Conservation (phyloP, 768 basidiomycete genomes). For the Leccinum truebloodii region DNA sequence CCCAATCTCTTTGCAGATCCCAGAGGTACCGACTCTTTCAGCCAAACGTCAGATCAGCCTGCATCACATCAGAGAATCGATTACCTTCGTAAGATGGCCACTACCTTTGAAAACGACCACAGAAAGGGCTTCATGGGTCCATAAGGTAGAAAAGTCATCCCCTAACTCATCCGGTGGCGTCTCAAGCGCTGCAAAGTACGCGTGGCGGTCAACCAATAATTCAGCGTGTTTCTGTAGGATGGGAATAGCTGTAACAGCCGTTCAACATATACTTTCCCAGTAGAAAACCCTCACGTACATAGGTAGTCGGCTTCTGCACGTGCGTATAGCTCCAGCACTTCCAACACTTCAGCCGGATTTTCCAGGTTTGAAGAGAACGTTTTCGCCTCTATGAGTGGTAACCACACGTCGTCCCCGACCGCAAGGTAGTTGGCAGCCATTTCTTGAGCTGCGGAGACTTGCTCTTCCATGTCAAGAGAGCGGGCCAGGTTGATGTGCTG, state of each 20-base stretch:
- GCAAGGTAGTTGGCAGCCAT: conserved; percentile 65
- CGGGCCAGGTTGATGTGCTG: conserved; percentile 66
- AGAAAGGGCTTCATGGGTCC: conserved; percentile 58
- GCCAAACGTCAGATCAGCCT: conserved; percentile 15
- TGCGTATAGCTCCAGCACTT: conserved; percentile 60
- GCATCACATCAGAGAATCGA: conserved; percentile 11
- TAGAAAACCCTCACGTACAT: conserved; percentile 52
- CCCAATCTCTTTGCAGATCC: conserved; percentile 75
- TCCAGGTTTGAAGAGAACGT: conserved; percentile 49
- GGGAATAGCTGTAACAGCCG: conserved; percentile 61
- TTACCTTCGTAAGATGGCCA: conserved; percentile 65
- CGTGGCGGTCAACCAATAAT: conserved; percentile 48
- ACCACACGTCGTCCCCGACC: conserved; percentile 71
- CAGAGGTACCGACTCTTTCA: conserved; percentile 69
- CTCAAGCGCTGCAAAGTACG: conserved; percentile 37
- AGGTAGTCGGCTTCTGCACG: conserved; percentile 77
- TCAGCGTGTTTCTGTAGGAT: conserved; percentile 68
- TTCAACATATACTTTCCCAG: conserved; percentile 18
- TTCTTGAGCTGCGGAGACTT: conserved; percentile 61
- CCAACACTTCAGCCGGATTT: conserved; percentile 50
- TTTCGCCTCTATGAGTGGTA: conserved; percentile 63
- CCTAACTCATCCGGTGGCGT: conserved; percentile 50
- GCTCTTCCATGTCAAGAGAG: conserved; percentile 56
- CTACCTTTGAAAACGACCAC: conserved; percentile 57
- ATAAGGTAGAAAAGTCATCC: conserved; percentile 59